Percentiles rank a stretch among this genome's conserved stretches.
These are phyloP conservation scores for Paramarasmius palmivorus DNA, from an alignment of 1,284 basidiomycete genomes.

Conservation along the genomic window DNA sequence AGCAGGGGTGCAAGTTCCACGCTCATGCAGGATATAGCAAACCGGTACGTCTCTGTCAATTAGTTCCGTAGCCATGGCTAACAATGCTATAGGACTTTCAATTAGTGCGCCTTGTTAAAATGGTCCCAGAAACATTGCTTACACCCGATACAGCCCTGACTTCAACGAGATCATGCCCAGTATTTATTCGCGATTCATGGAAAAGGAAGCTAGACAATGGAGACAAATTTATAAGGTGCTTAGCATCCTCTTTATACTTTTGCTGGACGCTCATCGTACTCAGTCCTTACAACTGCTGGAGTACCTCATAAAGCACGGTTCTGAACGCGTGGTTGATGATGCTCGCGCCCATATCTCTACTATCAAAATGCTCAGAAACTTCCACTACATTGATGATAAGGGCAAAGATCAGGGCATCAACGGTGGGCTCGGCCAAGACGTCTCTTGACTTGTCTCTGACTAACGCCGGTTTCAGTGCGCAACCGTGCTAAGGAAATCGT, in stretches of 20 bases:
- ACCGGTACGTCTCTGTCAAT: conserved; percentile 64
- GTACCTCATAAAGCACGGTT: conserved; percentile 97
- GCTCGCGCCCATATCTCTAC: conserved; percentile 93
- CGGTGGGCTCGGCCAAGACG: conserved; percentile 48
- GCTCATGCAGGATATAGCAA: conserved; percentile 97
- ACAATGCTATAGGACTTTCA: conserved; percentile 69
- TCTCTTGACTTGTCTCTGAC: neutral
- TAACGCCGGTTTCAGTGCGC: conserved; percentile 63
- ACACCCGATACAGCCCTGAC: conserved; percentile 66
- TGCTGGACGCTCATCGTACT: neutral
- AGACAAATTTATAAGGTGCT: conserved; percentile 96
- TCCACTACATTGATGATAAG: conserved; percentile 99
- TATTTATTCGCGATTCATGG: conserved; percentile 94
- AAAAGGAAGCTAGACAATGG: conserved; percentile 98
- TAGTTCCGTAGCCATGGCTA: neutral
- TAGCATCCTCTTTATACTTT: conserved; percentile 4
- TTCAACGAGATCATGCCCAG: conserved; percentile 99
- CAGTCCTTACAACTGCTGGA: conserved; percentile 93
- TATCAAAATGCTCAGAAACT: conserved; percentile 96
- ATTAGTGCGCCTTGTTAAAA: conserved; percentile 67
- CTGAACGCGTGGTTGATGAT: conserved; percentile 97
- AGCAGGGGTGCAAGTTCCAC: conserved; percentile 96
- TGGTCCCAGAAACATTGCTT: neutral
- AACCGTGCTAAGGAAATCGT: conserved; percentile 93
- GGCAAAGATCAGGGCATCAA: conserved; percentile 99